A percentile compares a stretch with the other conserved stretches of the same genome.
phyloP scores from a whole-genome alignment of 495 filamentous ascomycete genomes.

The Penicillium subrubescens region DNA sequence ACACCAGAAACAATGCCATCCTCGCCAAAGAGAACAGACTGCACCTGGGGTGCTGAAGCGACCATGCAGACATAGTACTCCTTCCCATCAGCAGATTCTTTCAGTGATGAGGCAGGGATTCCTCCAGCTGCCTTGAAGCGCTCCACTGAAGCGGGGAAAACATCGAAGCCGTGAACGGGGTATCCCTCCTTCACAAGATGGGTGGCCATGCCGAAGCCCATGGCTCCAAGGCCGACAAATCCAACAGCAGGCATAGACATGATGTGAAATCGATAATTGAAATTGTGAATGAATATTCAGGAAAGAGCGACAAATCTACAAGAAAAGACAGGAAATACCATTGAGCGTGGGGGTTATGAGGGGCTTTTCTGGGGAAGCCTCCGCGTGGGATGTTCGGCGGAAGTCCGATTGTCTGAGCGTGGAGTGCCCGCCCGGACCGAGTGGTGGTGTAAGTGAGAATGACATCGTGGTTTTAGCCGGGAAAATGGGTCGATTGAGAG shows the following conservation, averaged over 20 bases:
- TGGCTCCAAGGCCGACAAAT: slow-evolving; percentile 85
- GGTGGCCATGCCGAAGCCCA: slow-evolving; percentile 87
- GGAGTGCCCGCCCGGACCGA: background rate
- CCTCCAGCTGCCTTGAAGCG: slow-evolving; percentile 69
- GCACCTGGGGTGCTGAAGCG: slow-evolving; percentile 70
- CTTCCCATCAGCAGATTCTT: slow-evolving; percentile 62
- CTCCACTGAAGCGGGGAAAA: slow-evolving; percentile 72
- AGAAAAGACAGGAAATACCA: background rate
- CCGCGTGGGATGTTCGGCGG: slow-evolving; percentile 20
- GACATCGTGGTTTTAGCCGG: background rate
- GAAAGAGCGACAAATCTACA: slow-evolving; percentile 3
- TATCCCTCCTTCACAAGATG: slow-evolving; percentile 72
- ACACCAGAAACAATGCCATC: slow-evolving; percentile 53
- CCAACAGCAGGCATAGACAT: slow-evolving; percentile 58
- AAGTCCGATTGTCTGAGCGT: slow-evolving; percentile 20
- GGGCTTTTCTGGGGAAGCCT: slow-evolving; percentile 18
- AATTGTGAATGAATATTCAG: background rate
- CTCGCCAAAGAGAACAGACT: slow-evolving; percentile 64
- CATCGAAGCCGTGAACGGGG: slow-evolving; percentile 72
- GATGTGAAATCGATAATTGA: background rate
- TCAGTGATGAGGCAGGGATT: slow-evolving; percentile 58
- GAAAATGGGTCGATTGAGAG: background rate
- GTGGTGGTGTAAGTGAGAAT: background rate
- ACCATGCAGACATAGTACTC: slow-evolving; percentile 77
- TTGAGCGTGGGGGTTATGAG: slow-evolving; percentile 17